Percentiles rank a stretch among this genome's conserved stretches.
These are phyloP conservation scores for Aspergillus sojae DNA, from an alignment of 2,329 filamentous ascomycete genomes.

Conservation along the genomic window DNA sequence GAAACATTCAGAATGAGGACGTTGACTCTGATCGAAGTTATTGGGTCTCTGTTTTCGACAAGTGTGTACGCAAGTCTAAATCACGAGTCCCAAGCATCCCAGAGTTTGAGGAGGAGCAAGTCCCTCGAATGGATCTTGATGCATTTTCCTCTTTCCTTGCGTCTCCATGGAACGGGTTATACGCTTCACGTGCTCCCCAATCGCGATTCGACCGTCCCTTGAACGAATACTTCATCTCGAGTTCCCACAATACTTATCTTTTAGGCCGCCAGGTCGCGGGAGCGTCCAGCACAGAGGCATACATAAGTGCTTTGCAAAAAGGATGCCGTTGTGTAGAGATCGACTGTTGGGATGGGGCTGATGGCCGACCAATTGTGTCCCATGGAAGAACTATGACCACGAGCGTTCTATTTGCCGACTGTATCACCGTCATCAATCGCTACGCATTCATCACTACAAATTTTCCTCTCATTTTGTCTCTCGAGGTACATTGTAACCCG, in stretches of 20 bases:
- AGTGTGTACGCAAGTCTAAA: slow-evolving; percentile 65
- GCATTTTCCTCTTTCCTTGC: slow-evolving; percentile 77
- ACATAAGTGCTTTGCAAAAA: slow-evolving; percentile 83
- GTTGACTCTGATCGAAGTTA: slow-evolving; percentile 64
- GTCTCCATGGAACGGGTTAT: slow-evolving; percentile 71
- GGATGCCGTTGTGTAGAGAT: slow-evolving; percentile 96
- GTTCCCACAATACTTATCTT: slow-evolving; percentile 97
- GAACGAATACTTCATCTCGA: slow-evolving; percentile 97
- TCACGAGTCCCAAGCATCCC: slow-evolving; percentile 49
- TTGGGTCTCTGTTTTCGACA: slow-evolving; percentile 75
- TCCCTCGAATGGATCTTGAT: slow-evolving; percentile 71
- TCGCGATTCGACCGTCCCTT: slow-evolving; percentile 77
- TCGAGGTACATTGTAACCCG: slow-evolving; percentile 89
- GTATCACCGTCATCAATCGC: slow-evolving; percentile 89
- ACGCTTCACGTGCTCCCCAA: slow-evolving; percentile 62
- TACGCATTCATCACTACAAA: slow-evolving; percentile 88
- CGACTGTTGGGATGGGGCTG: slow-evolving; percentile 93
- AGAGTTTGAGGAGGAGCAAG: slow-evolving; percentile 48
- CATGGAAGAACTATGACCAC: slow-evolving; percentile 90
- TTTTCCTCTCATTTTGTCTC: slow-evolving; percentile 89
- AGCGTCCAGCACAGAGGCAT: slow-evolving; percentile 90
- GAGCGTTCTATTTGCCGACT: slow-evolving; percentile 85
- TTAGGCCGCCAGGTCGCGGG: slow-evolving; percentile 87
- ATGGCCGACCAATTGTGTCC: slow-evolving; percentile 85
- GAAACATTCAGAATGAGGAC: slow-evolving; percentile 73